Percentiles rank a stretch among this genome's conserved stretches.
These are phyloP conservation scores for Ajuga chamaepitys DNA, from an alignment of 257 asterid species.

Conservation along the genomic window DNA sequence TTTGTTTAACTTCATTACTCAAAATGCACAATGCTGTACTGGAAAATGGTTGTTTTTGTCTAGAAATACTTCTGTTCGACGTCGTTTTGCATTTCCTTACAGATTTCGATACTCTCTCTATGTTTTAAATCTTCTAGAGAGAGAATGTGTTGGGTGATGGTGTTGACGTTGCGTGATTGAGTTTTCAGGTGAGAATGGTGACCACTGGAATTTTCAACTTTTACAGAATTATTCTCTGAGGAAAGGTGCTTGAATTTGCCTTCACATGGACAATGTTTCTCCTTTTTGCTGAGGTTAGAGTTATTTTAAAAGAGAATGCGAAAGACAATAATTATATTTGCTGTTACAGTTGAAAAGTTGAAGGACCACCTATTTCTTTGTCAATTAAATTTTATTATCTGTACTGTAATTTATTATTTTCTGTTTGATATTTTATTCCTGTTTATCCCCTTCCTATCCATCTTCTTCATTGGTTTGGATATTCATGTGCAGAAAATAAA, in stretches of 20 bases:
- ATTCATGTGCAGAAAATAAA: neutral
- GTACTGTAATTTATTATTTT: neutral
- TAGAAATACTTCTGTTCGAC: neutral
- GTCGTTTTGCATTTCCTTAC: conserved; percentile 7
- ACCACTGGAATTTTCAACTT: conserved; percentile 23
- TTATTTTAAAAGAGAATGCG: neutral
- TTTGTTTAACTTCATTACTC: neutral
- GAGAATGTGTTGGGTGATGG: conserved; percentile 15
- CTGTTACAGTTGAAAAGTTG: conserved; percentile 5
- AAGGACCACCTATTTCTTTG: conserved; percentile 18
- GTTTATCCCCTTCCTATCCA: neutral
- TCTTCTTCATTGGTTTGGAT: neutral
- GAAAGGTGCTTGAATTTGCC: conserved; percentile 19
- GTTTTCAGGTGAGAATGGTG: conserved; percentile 35
- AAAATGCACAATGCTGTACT: conserved; percentile 11
- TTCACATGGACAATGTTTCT: conserved; percentile 15
- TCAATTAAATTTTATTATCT: conserved; percentile 1
- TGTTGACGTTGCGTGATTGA: conserved; percentile 15
- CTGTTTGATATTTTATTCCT: neutral
- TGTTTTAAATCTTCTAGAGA: neutral
- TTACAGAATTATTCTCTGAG: conserved; percentile 28
- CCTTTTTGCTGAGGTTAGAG: conserved; percentile 7
- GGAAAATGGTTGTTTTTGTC: neutral
- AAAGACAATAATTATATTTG: neutral
- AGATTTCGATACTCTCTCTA: conserved; percentile 11